Evolutionary conservation across 2,329 filamentous ascomycete genomes (phyloP), one percentile per base, ranked within the genome.

Genomic region (Stachybotrys chlorohalonatus): DNA sequence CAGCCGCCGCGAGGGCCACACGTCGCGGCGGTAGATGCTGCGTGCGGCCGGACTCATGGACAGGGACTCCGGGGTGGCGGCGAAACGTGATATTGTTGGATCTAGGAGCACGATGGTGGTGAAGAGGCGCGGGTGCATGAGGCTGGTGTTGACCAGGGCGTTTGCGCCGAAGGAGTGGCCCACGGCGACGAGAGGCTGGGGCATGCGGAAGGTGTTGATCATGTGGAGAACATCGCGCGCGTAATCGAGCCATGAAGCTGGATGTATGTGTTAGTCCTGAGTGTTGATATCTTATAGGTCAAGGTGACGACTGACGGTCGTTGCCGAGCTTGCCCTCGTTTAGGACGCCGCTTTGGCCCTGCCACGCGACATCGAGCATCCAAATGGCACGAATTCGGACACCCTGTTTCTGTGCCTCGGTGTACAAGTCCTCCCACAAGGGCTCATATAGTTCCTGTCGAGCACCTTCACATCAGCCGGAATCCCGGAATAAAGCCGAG

Each of bases 141-240:
- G 74, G 5, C 89, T 76, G 15, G 93, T 76, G 61, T 90, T 84
- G 53, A 81, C 77, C 53, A 96, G 78, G 56, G 88, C 82, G 65
- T 82, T 83, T 59, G 81, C 91, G 61, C 93, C 93, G 76, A 95
- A 92, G 62, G 90, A 95, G 72, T 97, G 93, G 15, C 90, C 93
- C 31, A 97, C 71, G 55, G 89, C 92, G 58, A 96, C 72, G 17
- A 96, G 76, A 1, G 93, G 93, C 1, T 87, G 86, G 11, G 89
- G 87, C 80, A 78, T 74, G 47, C 90, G 87, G 72, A 96, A 93
- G 53, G 83, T 78, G 70, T 96, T 96, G 73, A 94, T 80, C 71
- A 96, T 81, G 65, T 93, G 84, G 16, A 94, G 79, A 5, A 96
- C 81, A 69, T 97, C 93, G 50, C 92, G 84, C 49, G 89, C 75